Evolutionary conservation across 768 basidiomycete genomes (phyloP), one percentile per base, ranked within the genome.

Genomic region (Ramaria sp.): DNA sequence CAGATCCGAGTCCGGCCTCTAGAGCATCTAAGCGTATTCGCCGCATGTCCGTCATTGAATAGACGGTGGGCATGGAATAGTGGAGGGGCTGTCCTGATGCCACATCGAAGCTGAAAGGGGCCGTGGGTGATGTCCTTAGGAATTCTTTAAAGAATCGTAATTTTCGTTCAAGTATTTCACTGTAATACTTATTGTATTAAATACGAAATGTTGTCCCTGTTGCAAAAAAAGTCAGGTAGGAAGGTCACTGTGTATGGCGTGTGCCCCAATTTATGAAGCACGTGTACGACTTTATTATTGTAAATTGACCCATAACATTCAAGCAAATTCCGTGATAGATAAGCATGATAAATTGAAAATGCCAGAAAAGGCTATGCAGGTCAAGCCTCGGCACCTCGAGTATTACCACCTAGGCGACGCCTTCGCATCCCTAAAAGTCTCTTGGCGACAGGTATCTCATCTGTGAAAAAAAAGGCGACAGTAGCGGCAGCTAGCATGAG

Each of bases 381-480:
- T 43, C 42, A 43, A 17, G n/a, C 42, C 20, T 17, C 42, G 10
- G 42, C 11, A 43, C 42, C 42, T 9, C n/a, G 42, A 43, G 1
- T 17, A 9, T 49, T 12, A 17, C 48, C 7, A 3, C 5, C 4
- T 10, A 33, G 7, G 48, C 9, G 22, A 24, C 48, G 31, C 24
- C 48, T 31, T 49, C 48, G 19, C 9, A 49, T 60, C 24, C 64
- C 63, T 59, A 67, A 33, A 43, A 71, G 15, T 62, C 62, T 68
- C 43, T 59, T 41, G 11, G 72, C 59, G 31, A 80, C 55, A 12
- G 78, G 78, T 22, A 71, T 65, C 22, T 71, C 74, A 4, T 83
- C 84, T n/a, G 73, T 76, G 59, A 68, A 82, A 39, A 69, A 71
- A 47, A 76, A 67, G 0, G 73, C 66, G 10, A 83, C 65, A 1